Percentiles rank a stretch among this genome's conserved stretches.
phyloP scores from a whole-genome alignment of 345 rosid species.

The Rubroshorea leprosula region DNA sequence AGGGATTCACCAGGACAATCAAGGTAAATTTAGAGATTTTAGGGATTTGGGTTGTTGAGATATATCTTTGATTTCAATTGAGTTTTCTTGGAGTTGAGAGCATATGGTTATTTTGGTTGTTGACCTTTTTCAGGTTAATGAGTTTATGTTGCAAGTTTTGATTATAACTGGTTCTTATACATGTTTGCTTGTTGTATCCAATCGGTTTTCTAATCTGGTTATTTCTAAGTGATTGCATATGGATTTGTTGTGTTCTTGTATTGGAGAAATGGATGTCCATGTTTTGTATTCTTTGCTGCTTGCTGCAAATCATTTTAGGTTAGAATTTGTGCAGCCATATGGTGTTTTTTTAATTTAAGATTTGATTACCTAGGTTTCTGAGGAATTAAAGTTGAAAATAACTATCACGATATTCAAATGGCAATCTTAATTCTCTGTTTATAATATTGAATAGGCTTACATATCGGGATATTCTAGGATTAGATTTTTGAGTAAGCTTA shows the following conservation, averaged over 20 bases:
- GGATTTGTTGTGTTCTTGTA: background rate
- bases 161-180: background rate
- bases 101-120: no score
- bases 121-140: no score
- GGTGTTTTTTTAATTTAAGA: background rate
- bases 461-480: background rate
- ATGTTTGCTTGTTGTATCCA: background rate
- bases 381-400: no score
- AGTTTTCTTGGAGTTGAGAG: no score
- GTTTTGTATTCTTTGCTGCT: background rate
- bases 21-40: constrained; percentile 28
- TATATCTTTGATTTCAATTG: background rate
- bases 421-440: background rate
- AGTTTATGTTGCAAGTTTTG: background rate
- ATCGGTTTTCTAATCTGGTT: background rate
- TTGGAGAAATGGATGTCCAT: background rate
- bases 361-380: no score
- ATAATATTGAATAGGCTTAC: background rate
- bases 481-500: background rate
- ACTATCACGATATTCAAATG: background rate
- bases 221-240: background rate
- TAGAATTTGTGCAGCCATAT: background rate
- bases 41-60: constrained; percentile 11
- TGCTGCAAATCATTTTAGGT: background rate
- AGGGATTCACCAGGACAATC: constrained; percentile 30